phyloP scores from a whole-genome alignment of 2,329 filamentous ascomycete genomes.

The Penicillium frequentans region DNA sequence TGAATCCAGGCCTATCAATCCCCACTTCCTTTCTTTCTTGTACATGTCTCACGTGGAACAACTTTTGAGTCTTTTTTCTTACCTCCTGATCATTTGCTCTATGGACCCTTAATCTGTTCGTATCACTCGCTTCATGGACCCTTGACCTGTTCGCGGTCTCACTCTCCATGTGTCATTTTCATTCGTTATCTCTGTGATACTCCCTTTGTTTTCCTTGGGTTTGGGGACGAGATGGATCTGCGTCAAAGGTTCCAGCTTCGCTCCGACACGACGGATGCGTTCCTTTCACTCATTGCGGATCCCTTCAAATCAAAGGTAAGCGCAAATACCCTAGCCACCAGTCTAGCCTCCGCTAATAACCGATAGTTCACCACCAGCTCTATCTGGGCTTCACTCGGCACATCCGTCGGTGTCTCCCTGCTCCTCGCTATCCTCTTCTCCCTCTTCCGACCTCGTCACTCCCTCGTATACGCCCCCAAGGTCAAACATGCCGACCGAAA shows the following conservation, averaged over 20 bases:
- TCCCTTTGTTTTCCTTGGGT: neutral
- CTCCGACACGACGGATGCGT: constrained; percentile 34
- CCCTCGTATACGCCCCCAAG: constrained; percentile 90
- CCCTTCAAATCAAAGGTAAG: constrained; percentile 46
- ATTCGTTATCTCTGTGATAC: constrained; percentile 15
- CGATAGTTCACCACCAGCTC: constrained; percentile 59
- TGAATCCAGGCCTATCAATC: neutral
- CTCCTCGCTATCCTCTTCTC: constrained; percentile 81
- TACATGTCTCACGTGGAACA: constrained; percentile 2
- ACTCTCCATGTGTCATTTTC: constrained; percentile 16
- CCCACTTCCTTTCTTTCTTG: constrained; percentile 3
- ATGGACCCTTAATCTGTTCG: neutral
- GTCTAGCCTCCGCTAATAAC: neutral
- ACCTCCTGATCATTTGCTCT: neutral
- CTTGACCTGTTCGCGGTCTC: constrained; percentile 10
- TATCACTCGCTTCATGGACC: constrained; percentile 4
- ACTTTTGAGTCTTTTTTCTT: constrained; percentile 7
- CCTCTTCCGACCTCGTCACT: constrained; percentile 85
- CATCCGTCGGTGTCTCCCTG: constrained; percentile 73
- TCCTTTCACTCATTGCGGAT: constrained; percentile 46
- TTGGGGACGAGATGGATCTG: constrained; percentile 26
- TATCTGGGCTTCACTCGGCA: constrained; percentile 75
- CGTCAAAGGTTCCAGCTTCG: constrained; percentile 24
- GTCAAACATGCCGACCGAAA: constrained; percentile 88
- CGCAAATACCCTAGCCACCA: neutral